A percentile compares a stretch with the other conserved stretches of the same genome.
These are phyloP conservation scores for Lolium rigidum DNA, from an alignment of 176 grass and related monocot genomes.

Conservation along the genomic window DNA sequence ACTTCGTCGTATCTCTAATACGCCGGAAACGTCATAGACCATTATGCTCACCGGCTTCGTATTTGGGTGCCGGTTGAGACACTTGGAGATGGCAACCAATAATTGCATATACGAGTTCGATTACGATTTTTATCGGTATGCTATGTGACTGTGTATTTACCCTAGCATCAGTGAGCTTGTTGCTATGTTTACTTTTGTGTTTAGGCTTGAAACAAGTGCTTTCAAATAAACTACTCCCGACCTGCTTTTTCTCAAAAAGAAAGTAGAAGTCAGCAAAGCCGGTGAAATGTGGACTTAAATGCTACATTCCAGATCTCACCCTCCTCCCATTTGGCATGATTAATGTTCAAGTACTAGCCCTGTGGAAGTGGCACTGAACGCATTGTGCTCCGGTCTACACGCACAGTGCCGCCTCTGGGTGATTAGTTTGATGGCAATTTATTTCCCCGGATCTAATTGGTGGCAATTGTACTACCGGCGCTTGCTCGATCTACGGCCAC, in stretches of 20 bases:
- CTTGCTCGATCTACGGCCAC: slow-evolving; percentile 32
- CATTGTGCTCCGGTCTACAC: slow-evolving; percentile 25
- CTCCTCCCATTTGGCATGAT: slow-evolving; percentile 23
- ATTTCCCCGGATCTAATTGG: slow-evolving; percentile 47
- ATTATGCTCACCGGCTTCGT: no score
- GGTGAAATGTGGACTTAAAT: background rate
- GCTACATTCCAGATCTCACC: slow-evolving; percentile 3
- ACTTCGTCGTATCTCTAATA: no score
- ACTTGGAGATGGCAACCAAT: no score
- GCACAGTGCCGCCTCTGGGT: slow-evolving; percentile 51
- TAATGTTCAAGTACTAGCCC: background rate
- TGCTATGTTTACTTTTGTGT: background rate
- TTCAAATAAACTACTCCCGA: background rate
- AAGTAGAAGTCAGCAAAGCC: no score
- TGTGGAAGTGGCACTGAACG: slow-evolving; percentile 25
- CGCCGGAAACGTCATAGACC: no score
- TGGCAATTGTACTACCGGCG: slow-evolving; percentile 39
- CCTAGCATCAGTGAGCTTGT: background rate
- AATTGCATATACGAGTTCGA: no score
- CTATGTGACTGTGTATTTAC: background rate
- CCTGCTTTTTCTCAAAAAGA: background rate
- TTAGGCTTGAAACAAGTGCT: background rate
- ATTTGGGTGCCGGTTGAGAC: no score
- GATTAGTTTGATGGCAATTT: slow-evolving; percentile 42
- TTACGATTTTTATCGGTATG: background rate